Evolutionary conservation across 1,284 basidiomycete species (phyloP), one percentile per base, ranked within the genome.

Genomic region (Sphagnurus paluster): DNA sequence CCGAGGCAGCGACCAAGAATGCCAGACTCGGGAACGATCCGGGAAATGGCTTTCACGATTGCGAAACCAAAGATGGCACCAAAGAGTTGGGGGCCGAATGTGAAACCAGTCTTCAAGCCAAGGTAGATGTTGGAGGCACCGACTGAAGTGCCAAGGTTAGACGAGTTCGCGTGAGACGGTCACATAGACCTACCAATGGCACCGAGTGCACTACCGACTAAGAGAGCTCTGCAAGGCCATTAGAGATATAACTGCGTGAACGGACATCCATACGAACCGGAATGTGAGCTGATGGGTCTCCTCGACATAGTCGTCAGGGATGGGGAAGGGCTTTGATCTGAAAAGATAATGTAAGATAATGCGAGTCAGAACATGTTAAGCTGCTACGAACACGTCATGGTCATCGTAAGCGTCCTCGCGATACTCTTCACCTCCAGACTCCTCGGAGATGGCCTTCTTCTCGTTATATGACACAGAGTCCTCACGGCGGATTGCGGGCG

Each of bases 81-180:
- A 55, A 85, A 84, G 11, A 84, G 67, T 42, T 80, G 76, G 36
- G 80, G 76, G 30, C 79, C 82, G 56, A 84, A 84, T 13, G 80
- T 84, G 58, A 83, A 80, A 25, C 83, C 82, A 1, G 82, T 84
- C 69, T 87, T 87, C 50, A 87, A 62, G 38, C 84, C 81, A 28
- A 87, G 76, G 61, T 87, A 85, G 49, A 86, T 75, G 60, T 83
- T 84, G 47, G 77, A 80, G 11, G 82, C 79, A 34, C 78, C 78
- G 20, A 82, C 75, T 62, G 61, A 3, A 35, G 33, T 4, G 36
- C 11, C 23, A 24, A 26, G 16, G 25, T 32, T 11, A 48, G 26
- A 46, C 40, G 29, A 16, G 5, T 34, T 33, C 17, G 3, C 17
- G 35, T 4, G 29, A 40, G 9, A 40, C 16, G 20, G 44, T 54